These are phyloP conservation scores for Benincasa hispida DNA, from an alignment of 306 rosid genomes.

Conservation along the genomic window DNA sequence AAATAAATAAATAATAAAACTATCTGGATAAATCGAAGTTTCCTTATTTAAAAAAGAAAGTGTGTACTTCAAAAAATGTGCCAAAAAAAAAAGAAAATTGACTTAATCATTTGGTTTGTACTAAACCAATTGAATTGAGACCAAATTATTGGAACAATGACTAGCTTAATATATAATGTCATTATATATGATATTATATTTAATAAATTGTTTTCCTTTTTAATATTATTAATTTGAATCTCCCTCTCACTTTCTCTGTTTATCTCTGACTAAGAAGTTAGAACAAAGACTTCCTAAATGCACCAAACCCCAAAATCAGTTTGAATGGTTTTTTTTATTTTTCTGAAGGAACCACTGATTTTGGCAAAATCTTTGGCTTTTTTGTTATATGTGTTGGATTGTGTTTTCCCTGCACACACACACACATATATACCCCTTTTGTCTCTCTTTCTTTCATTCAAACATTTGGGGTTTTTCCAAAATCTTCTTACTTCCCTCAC, in stretches of 20 bases:
- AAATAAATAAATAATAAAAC: no score
- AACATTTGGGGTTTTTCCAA: not conserved
- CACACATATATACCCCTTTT: not conserved
- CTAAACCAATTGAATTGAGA: not conserved
- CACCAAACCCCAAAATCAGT: constrained; percentile 9
- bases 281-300: not conserved
- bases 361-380: constrained; percentile 10
- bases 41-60: no score
- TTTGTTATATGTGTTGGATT: not conserved
- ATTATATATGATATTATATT: no score
- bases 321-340: not conserved
- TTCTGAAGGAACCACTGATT: not conserved
- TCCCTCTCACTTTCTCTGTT: not conserved
- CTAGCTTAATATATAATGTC: not conserved
- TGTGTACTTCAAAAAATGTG: not conserved
- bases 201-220: not conserved
- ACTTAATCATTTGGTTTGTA: constrained; percentile 3
- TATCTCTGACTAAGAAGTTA: not conserved
- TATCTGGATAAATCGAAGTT: no score
- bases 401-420: not conserved
- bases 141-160: constrained; percentile 1
- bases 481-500: not conserved
- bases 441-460: not conserved
- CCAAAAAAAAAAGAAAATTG: not conserved
- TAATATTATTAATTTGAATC: not conserved